Evolutionary conservation across 345 rosid genomes (phyloP).

Genomic region (Angophora floribunda): DNA sequence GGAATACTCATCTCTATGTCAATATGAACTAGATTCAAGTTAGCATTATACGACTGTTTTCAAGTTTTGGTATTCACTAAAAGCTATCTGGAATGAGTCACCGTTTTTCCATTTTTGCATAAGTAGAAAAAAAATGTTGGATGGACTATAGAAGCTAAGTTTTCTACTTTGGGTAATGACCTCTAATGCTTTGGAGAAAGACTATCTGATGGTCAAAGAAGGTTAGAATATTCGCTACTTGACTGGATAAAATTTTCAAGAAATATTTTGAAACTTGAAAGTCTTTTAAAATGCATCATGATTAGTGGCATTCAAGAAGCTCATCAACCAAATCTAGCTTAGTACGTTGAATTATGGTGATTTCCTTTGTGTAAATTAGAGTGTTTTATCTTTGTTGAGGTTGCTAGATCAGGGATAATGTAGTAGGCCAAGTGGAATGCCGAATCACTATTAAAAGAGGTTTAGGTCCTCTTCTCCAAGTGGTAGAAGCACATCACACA

Average conservation of each 20-base stretch:
- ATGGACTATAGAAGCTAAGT: neutral
- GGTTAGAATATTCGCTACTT: neutral
- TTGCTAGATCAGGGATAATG: neutral
- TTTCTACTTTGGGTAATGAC: neutral
- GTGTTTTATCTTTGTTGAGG: neutral
- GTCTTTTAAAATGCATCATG: neutral
- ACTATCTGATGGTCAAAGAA: neutral
- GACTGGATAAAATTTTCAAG: neutral
- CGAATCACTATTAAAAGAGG: neutral
- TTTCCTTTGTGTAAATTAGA: neutral
- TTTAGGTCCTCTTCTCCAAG: neutral
- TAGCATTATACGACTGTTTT: neutral
- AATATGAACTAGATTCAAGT: neutral
- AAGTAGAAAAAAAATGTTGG: neutral
- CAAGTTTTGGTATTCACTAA: neutral
- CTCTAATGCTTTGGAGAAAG: neutral
- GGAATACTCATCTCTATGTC: neutral
- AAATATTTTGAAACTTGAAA: neutral
- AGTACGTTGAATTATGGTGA: neutral
- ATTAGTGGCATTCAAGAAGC: neutral
- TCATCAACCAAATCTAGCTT: neutral
- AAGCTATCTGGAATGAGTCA: neutral
- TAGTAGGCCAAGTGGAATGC: neutral
- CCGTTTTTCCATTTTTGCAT: neutral
- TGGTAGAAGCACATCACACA: neutral